Evolutionary conservation across 2,329 filamentous ascomycete genomes (phyloP).

Genomic region (Cercospora janseana): DNA sequence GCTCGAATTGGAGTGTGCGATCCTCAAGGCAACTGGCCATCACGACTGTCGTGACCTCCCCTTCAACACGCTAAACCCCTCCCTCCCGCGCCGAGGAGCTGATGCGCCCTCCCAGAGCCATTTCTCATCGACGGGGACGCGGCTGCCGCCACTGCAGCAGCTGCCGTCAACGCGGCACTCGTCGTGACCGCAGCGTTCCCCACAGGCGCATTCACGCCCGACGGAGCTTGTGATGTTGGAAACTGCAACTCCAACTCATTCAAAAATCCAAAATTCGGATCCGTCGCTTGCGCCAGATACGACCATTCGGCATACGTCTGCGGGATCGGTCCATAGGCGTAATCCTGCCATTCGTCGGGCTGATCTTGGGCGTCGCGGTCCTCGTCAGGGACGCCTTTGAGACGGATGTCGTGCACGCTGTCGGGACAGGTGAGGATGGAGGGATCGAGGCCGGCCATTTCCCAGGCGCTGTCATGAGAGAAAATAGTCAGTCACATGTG

Average conservation of each 20-base stretch:
- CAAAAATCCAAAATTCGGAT: constrained; percentile 26
- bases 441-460: constrained; percentile 27
- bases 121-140: too few relatives aligned
- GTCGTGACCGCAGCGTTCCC: too few relatives aligned
- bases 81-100: too few relatives aligned
- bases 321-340: constrained; percentile 24
- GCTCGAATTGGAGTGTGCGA: too few relatives aligned
- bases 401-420: constrained; percentile 23
- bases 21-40: too few relatives aligned
- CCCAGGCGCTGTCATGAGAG: constrained; percentile 22
- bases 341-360: constrained; percentile 24
- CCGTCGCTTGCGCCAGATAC: constrained; percentile 22
- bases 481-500: neutral
- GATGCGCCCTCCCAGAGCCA: too few relatives aligned
- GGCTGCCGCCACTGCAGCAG: too few relatives aligned
- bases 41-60: too few relatives aligned
- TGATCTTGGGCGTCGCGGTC: constrained; percentile 21
- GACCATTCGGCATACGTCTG: constrained; percentile 26
- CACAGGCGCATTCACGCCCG: too few relatives aligned
- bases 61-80: too few relatives aligned
- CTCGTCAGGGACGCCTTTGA: constrained; percentile 23
- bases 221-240: too few relatives aligned
- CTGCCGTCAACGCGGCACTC: too few relatives aligned
- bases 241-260: constrained; percentile 25
- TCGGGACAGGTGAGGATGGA: constrained; percentile 25